Base-by-base conservation (phyloP, 1,284 basidiomycete species). In the Cutaneotrichosporon cavernicola region DNA sequence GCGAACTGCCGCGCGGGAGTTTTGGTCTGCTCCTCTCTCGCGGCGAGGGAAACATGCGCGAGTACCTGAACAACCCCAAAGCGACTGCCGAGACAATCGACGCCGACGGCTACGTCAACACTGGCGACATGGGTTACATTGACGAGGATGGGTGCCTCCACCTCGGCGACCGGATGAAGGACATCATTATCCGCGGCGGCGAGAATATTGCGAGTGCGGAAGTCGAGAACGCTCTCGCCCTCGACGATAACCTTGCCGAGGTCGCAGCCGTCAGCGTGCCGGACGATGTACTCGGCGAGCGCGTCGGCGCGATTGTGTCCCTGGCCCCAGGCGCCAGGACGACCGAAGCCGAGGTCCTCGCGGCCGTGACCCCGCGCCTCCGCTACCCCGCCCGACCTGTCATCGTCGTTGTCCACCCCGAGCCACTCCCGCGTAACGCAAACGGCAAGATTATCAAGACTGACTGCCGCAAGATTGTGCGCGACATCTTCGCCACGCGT, bases 171-270 rank as follows among this genome's bases (percentile, higher is more conserved):
- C 61, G 77, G 21, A 61, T 60, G 16, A 69, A 69, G 60, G 77
- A 79, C 64, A 71, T 79, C 46, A 79, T 79, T 51, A 77, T 79
- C 46, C 74, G 77, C 3, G 77, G 77, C 22, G 77, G 77, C 11
- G 77, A 79, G 65, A 79, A 79, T 60, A 62, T 68, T 40, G 73
- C 75, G 1, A 74, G 72, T 5, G 65, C 71, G 1, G 75, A 77
- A 51, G 72, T 79, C 13, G 77, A 79, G 65, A 77, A 76, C 60
- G 77, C 73, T 10, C 56, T 79, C 11, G 75, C 71, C 34, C 67
- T 70, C 26, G 70, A 76, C 56, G 63, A 69, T 22, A 63, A 69
- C 18, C 65, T 79, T 8, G 62, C 66, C 6, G 75, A 79, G 65
- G 75, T 70, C 11, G 72, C 70, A 8, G 77, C 75, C 21, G 67